Percentiles rank a stretch among this genome's conserved stretches.
These are phyloP conservation scores for Phymatotrichopsis omnivora DNA, from an alignment of 2,329 filamentous ascomycete species.

Conservation along the genomic window DNA sequence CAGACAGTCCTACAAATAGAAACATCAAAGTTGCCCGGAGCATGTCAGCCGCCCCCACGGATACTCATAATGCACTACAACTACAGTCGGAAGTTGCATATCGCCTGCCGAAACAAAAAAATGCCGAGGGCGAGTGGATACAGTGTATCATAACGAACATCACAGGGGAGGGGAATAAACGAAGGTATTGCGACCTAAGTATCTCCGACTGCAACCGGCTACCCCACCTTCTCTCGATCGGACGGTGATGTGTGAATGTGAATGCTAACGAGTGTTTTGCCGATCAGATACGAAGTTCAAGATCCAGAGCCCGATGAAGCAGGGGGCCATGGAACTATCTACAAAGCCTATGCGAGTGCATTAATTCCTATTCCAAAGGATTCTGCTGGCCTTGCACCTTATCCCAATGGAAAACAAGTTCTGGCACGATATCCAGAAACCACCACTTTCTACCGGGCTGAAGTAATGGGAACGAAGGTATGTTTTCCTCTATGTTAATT, in stretches of 20 bases:
- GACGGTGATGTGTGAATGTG: too few species aligned
- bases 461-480: constrained; percentile 61
- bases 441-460: constrained; percentile 75
- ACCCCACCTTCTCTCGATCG: background rate
- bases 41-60: constrained; percentile 24
- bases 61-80: constrained; percentile 24
- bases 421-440: constrained; percentile 73
- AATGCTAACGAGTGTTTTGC: background rate
- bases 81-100: constrained; percentile 30
- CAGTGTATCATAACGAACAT: constrained; percentile 68
- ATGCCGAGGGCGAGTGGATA: constrained; percentile 56
- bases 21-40: constrained; percentile 27
- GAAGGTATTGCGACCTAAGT: constrained; percentile 43
- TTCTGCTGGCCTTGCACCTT: constrained; percentile 51
- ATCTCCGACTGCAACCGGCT: background rate
- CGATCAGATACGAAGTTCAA: constrained; percentile 52
- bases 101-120: constrained; percentile 36
- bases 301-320: constrained; percentile 67
- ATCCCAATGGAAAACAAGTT: constrained; percentile 56
- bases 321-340: constrained; percentile 50
- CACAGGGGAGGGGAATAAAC: constrained; percentile 63
- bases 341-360: constrained; percentile 60
- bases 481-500: constrained; percentile 1
- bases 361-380: constrained; percentile 65
- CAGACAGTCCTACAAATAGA: constrained; percentile 29